phyloP scores from a whole-genome alignment of 192 early-diverging fungal genomes.

The Umbelopsis isabellina region DNA sequence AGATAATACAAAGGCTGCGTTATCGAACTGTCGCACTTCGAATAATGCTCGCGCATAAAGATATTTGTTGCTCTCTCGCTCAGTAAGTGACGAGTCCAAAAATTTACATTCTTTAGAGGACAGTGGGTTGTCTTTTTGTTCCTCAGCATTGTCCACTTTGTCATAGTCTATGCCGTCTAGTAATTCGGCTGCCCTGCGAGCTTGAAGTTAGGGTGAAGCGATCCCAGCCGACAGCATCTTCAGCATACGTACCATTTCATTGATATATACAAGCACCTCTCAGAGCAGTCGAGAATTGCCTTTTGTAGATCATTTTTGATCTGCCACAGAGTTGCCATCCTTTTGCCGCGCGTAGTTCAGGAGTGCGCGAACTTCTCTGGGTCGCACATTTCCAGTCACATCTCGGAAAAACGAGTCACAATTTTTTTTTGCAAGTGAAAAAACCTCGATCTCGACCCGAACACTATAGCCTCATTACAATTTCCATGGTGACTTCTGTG shows the following conservation, averaged over 20 bases:
- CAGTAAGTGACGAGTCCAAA: slow-evolving; percentile 22
- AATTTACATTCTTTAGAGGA: slow-evolving; percentile 7
- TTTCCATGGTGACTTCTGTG: slow-evolving; percentile 11
- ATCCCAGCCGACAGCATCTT: slow-evolving; percentile 6
- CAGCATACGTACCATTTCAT: slow-evolving; percentile 69
- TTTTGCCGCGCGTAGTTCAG: neutral
- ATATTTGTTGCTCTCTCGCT: slow-evolving; percentile 54
- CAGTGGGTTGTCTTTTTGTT: neutral
- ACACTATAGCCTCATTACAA: neutral
- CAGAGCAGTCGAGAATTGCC: slow-evolving; percentile 65
- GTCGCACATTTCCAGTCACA: slow-evolving; percentile 4
- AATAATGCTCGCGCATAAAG: slow-evolving; percentile 74
- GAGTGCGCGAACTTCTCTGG: neutral
- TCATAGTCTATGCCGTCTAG: slow-evolving; percentile 42
- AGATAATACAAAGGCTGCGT: slow-evolving; percentile 55
- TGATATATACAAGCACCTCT: slow-evolving; percentile 69
- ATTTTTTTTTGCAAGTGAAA: slow-evolving; percentile 9
- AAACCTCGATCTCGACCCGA: slow-evolving; percentile 6
- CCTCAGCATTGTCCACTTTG: slow-evolving; percentile 7
- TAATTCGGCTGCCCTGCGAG: slow-evolving; percentile 54
- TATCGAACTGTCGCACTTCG: slow-evolving; percentile 73
- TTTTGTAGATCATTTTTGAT: slow-evolving; percentile 52
- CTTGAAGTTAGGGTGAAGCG: neutral
- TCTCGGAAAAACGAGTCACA: slow-evolving; percentile 9
- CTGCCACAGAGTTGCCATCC: slow-evolving; percentile 13